A percentile compares a stretch with the other conserved stretches of the same genome.
phyloP scores from a whole-genome alignment of 192 early-diverging fungal genomes.

The Rhizoclosmatium sp. region DNA sequence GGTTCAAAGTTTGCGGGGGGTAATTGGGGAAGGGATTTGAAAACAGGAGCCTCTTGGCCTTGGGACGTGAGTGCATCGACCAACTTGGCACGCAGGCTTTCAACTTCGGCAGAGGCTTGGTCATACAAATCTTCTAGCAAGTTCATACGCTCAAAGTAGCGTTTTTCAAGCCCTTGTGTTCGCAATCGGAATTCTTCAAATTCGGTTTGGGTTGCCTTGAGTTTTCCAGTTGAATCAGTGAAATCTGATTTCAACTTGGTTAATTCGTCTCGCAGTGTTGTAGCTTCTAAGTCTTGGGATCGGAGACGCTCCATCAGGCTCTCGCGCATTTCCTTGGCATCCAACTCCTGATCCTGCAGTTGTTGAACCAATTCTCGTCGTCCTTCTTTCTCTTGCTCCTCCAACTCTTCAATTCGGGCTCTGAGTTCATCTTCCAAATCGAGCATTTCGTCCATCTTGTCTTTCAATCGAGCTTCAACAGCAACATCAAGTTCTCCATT shows the following conservation, averaged over 20 bases:
- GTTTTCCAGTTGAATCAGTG: not conserved
- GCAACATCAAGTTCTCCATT: constrained; percentile 20
- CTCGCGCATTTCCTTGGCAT: constrained; percentile 42
- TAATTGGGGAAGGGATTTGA: constrained; percentile 16
- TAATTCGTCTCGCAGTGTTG: constrained; percentile 14
- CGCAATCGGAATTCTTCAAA: constrained; percentile 15
- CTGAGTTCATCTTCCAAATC: constrained; percentile 14
- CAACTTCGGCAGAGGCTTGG: constrained; percentile 20
- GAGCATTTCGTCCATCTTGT: not conserved
- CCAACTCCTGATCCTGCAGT: constrained; percentile 34
- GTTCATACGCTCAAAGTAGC: constrained; percentile 12
- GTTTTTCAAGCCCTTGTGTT: constrained; percentile 24
- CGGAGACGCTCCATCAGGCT: constrained; percentile 24
- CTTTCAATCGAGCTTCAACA: constrained; percentile 9
- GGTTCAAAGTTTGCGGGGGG: constrained; percentile 28
- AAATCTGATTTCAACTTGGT: not conserved
- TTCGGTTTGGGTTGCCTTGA: not conserved
- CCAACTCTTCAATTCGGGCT: constrained; percentile 3
- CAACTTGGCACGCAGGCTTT: constrained; percentile 17
- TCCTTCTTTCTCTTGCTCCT: constrained; percentile 26
- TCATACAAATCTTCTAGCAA: constrained; percentile 17
- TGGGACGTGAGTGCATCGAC: not conserved
- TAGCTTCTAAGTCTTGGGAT: constrained; percentile 33
- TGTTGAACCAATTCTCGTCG: constrained; percentile 26
- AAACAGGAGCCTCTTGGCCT: constrained; percentile 21